Base-by-base conservation (phyloP, 495 filamentous ascomycete species). In the Hypoxylon fuscum region DNA sequence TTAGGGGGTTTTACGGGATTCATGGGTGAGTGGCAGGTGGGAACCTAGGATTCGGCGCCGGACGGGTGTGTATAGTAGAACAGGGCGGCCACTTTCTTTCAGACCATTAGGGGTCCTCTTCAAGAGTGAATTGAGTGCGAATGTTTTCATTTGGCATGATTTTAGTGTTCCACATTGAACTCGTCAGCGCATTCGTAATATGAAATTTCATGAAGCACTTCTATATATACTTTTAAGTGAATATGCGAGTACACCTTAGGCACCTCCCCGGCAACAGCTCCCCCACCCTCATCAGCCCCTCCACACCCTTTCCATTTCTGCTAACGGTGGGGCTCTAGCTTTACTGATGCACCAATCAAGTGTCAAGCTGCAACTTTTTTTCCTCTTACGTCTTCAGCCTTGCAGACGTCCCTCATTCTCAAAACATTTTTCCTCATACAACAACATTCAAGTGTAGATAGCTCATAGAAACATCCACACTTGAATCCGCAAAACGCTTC, bases 21-120 rank as follows among this genome's bases (percentile, higher is more conserved):
- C 35, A 49, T 64, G 55, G 35, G 52, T 22, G 35, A 35, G 54
- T 22, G 48, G 40, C 4, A 15, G 61, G 41, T n/a, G 44, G 40
- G 15, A 3, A 37, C 35, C n/a, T 9, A 29, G 45, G 44, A 27
- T 47, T 15, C 3, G 35, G 22, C 56, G 62, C 50, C 44, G n/a
- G n/a, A 42, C 17, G 18, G 34, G 37, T 17, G 57, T 66, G 62
- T 66, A 66, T 61, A 66, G 18, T 66, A 61, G 11, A 55, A 23
- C 21, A 40, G 18, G 45, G 44, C 54, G 11, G 40, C 21, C 37
- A 43, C 27, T 12, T 31, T 50, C 17, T 40, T 32, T 44, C 18
- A 20, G 17, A 43, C 20, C 27, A 27, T 5, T 7, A 49, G 9
- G 27, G 21, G 10, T 22, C 14, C 45, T 48, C 45, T 18, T 9